Conservation (phyloP, 306 rosid species). For the Cucumis cinereus region DNA sequence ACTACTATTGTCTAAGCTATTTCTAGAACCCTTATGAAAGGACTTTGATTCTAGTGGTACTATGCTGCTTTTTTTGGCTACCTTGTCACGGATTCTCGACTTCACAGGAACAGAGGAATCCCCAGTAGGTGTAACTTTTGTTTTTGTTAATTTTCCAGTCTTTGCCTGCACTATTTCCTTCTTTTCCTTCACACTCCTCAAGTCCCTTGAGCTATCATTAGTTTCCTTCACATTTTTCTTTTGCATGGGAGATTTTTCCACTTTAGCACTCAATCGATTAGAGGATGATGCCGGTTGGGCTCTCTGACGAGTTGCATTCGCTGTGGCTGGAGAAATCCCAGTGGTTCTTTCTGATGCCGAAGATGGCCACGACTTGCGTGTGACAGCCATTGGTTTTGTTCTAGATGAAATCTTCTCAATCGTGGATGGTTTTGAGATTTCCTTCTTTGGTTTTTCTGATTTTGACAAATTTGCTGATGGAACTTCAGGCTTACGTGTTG, state of each 20-base stretch:
- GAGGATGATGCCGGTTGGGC: constrained; percentile 31
- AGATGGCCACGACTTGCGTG: constrained; percentile 85
- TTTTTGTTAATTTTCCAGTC: constrained; percentile 40
- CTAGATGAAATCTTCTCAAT: constrained; percentile 39
- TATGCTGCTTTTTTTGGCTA: constrained; percentile 76
- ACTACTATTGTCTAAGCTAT: constrained; percentile 23
- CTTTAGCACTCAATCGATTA: constrained; percentile 33
- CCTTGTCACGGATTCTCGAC: constrained; percentile 42
- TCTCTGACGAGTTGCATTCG: constrained; percentile 46
- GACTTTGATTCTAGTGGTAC: constrained; percentile 94
- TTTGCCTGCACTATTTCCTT: constrained; percentile 30
- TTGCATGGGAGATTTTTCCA: constrained; percentile 40
- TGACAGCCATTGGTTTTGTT: constrained; percentile 51
- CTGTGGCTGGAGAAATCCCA: constrained; percentile 52
- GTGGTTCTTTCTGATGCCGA: constrained; percentile 49
- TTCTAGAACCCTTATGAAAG: constrained; percentile 74
- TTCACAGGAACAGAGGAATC: constrained; percentile 41
- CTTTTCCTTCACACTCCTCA: constrained; percentile 46
- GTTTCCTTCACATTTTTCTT: constrained; percentile 52
- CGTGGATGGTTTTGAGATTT: constrained; percentile 36
- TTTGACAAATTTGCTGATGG: constrained; percentile 35
- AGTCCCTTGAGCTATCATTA: constrained; percentile 23
- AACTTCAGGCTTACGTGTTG: constrained; percentile 38
- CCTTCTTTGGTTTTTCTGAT: constrained; percentile 40
- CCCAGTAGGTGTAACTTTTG: constrained; percentile 35